Evolutionary conservation across 106 monocot genomes (phyloP).

Genomic region (Dendrobium catenatum): DNA sequence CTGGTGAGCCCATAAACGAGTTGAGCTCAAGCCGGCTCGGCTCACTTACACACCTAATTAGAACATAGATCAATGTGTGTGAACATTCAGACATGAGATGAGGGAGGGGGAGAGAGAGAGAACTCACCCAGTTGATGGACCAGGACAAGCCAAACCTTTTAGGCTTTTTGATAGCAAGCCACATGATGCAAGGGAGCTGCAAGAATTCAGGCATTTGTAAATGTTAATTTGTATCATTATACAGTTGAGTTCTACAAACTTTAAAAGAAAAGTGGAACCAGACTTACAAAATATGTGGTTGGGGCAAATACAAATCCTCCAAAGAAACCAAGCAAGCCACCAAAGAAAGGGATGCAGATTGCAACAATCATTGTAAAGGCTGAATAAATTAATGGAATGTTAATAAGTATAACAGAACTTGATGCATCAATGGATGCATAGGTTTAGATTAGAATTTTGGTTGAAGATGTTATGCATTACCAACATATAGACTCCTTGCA

Average conservation of each 20-base stretch:
- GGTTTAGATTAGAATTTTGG: neutral
- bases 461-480: conserved; percentile 10
- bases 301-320: conserved; percentile 16
- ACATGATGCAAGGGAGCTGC: conserved; percentile 69
- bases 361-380: conserved; percentile 8
- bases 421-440: neutral
- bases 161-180: conserved; percentile 53
- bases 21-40: no score
- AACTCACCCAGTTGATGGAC: conserved; percentile 17
- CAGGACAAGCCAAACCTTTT: conserved; percentile 45
- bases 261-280: neutral
- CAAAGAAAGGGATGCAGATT: conserved; percentile 15
- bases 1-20: no score
- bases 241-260: neutral
- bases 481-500: conserved; percentile 38
- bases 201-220: neutral
- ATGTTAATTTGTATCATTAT: neutral
- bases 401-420: neutral
- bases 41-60: no score
- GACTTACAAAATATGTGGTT: conserved; percentile 16
- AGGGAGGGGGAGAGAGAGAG: neutral
- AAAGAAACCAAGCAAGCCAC: conserved; percentile 15
- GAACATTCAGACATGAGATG: neutral
- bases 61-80: neutral
- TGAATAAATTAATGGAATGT: conserved; percentile 1